Evolutionary conservation across 2,329 filamentous ascomycete genomes (phyloP).

Genomic region (Aplosporella prunicola): DNA sequence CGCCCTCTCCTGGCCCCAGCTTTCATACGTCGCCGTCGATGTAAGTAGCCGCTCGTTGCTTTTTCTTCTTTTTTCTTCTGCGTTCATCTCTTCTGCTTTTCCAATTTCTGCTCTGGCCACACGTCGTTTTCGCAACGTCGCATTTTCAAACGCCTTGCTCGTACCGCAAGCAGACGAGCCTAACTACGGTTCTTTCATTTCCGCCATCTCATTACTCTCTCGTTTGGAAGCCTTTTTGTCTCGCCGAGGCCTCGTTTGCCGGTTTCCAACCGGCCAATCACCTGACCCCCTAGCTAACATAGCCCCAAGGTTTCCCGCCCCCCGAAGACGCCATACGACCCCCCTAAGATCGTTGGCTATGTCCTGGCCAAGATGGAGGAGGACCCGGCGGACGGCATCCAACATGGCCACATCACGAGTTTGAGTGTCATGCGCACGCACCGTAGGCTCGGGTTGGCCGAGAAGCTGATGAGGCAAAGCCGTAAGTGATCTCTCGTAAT

Average conservation of each 20-base stretch:
- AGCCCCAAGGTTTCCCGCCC: conserved; percentile 56
- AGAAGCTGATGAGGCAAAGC: conserved; percentile 95
- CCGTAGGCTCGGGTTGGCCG: conserved; percentile 78
- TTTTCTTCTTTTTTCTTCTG: background rate
- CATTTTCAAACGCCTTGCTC: too few relatives aligned
- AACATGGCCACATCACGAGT: conserved; percentile 93
- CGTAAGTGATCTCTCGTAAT: conserved; percentile 50
- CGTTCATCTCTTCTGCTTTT: conserved; percentile 6
- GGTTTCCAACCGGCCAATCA: background rate
- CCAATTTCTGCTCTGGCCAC: too few relatives aligned
- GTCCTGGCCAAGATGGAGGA: conserved; percentile 99
- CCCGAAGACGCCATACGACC: conserved; percentile 66
- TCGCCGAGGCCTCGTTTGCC: too few relatives aligned
- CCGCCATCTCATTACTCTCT: background rate
- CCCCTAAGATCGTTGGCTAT: conserved; percentile 96
- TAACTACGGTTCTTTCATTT: too few relatives aligned
- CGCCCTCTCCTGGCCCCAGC: conserved; percentile 93
- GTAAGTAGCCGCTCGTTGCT: conserved; percentile 24
- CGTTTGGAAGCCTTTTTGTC: background rate
- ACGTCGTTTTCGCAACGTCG: background rate
- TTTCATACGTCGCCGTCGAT: conserved; percentile 94
- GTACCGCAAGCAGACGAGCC: too few relatives aligned
- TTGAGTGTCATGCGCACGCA: conserved; percentile 96
- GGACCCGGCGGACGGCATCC: conserved; percentile 81
- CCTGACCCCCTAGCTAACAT: conserved; percentile 1